Conservation (phyloP, 2,329 filamentous ascomycete species). For the Penicillium sp. region DNA sequence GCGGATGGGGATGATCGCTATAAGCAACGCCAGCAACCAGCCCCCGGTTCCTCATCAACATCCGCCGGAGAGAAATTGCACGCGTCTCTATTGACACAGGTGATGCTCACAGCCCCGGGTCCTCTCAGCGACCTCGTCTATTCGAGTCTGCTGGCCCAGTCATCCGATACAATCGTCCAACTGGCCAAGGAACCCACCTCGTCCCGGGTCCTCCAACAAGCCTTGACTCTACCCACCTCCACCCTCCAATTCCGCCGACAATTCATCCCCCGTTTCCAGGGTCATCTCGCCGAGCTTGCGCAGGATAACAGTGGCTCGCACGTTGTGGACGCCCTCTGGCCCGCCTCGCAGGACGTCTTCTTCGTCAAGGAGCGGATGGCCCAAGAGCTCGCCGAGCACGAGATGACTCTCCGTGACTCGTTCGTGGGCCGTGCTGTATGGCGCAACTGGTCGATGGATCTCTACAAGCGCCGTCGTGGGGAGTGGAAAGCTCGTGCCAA, state of each 20-base stretch:
- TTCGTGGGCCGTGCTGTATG: slow-evolving; percentile 62
- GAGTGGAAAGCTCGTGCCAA: slow-evolving; percentile 62
- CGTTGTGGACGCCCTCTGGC: slow-evolving; percentile 62
- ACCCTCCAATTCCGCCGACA: slow-evolving; percentile 55
- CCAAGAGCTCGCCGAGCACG: slow-evolving; percentile 55
- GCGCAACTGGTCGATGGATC: slow-evolving; percentile 69
- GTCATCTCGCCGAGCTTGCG: slow-evolving; percentile 55
- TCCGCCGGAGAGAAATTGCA: slow-evolving; percentile 59
- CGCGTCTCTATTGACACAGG: slow-evolving; percentile 72
- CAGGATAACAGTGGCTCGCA: slow-evolving; percentile 59
- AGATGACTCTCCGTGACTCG: slow-evolving; percentile 57
- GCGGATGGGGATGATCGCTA: slow-evolving; percentile 42
- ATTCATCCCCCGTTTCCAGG: slow-evolving; percentile 58
- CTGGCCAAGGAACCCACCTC: slow-evolving; percentile 59
- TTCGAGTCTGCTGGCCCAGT: slow-evolving; percentile 59
- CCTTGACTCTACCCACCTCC: slow-evolving; percentile 51
- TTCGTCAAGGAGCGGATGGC: slow-evolving; percentile 64
- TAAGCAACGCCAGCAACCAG: slow-evolving; percentile 9
- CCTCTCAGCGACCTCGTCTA: slow-evolving; percentile 65
- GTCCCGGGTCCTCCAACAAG: slow-evolving; percentile 60
- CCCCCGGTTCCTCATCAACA: slow-evolving; percentile 10
- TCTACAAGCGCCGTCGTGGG: slow-evolving; percentile 56
- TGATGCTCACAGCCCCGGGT: slow-evolving; percentile 70
- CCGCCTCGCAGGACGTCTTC: slow-evolving; percentile 56
- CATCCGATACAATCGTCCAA: slow-evolving; percentile 50